A percentile compares a stretch with the other conserved stretches of the same genome.
Evolutionary conservation across 306 rosid species (phyloP).

Genomic region (Malus sieversii): DNA sequence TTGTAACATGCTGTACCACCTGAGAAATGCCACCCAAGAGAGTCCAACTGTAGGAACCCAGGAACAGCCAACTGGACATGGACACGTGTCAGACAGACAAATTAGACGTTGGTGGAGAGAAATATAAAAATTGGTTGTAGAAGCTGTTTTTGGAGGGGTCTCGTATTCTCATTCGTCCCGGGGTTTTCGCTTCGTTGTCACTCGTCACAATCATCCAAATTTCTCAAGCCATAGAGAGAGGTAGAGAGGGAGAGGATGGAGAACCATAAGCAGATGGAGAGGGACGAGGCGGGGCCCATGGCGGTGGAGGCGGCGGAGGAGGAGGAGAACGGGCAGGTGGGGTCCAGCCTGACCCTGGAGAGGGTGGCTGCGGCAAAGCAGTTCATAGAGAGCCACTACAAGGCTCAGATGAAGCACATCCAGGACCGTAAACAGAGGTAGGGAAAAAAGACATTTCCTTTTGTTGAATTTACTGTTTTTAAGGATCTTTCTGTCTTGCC

Average conservation of each 20-base stretch:
- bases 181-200: slow-evolving; percentile 28
- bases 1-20: background rate
- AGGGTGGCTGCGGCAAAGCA: slow-evolving; percentile 86
- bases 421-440: slow-evolving; percentile 84
- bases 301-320: slow-evolving; percentile 15
- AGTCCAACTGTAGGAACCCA: slow-evolving; percentile 1
- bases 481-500: slow-evolving; percentile 1
- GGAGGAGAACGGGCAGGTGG: slow-evolving; percentile 30
- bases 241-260: slow-evolving; percentile 28
- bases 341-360: slow-evolving; percentile 79
- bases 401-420: slow-evolving; percentile 64
- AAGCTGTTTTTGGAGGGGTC: slow-evolving; percentile 25
- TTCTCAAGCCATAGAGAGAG: slow-evolving; percentile 7
- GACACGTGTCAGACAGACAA: slow-evolving; percentile 22
- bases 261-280: slow-evolving; percentile 20
- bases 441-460: background rate
- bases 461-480: background rate
- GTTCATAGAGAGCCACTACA: slow-evolving; percentile 81
- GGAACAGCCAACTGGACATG: background rate
- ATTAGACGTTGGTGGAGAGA: background rate
- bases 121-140: slow-evolving; percentile 1
- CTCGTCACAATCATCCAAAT: slow-evolving; percentile 38
- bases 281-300: slow-evolving; percentile 19
- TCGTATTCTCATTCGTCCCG: slow-evolving; percentile 2
- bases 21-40: background rate